Conservation (phyloP, 352 stramenopile species). For the Blastocystis sp. region DNA sequence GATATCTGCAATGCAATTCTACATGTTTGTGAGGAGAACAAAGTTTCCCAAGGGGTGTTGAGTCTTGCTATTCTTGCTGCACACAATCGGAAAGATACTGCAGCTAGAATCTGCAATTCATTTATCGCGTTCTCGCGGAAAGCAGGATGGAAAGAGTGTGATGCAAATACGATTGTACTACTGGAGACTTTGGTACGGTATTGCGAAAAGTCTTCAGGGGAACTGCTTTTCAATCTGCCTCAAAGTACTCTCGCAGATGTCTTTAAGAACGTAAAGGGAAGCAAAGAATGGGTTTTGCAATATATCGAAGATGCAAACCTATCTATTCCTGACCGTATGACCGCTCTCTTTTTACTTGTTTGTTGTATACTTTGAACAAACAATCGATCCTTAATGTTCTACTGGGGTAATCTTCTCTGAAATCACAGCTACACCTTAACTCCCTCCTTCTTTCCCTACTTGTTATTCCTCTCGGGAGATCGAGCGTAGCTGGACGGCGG, state of each 20-base stretch:
- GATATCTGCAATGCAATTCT: neutral
- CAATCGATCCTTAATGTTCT: neutral
- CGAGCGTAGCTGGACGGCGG: neutral
- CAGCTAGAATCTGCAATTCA: neutral
- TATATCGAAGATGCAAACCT: neutral
- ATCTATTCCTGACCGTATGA: neutral
- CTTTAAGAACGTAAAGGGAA: neutral
- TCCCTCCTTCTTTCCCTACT: neutral
- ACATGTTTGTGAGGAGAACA: neutral
- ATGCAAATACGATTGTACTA: neutral
- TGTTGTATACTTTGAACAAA: neutral
- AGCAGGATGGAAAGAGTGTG: neutral
- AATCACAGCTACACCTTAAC: constrained; percentile 10
- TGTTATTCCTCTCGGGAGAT: neutral
- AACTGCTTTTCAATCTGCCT: neutral
- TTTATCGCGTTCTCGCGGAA: neutral
- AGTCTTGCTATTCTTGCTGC: neutral
- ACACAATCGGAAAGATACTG: neutral
- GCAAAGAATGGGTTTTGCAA: neutral
- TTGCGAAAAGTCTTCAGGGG: neutral
- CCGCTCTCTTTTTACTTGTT: neutral
- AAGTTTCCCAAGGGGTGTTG: neutral
- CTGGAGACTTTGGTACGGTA: neutral
- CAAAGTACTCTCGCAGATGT: neutral
- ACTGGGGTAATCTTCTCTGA: constrained; percentile 22